Evolutionary conservation across 2,329 filamentous ascomycete species (phyloP).

Genomic region (Fonsecaea pugnacius): DNA sequence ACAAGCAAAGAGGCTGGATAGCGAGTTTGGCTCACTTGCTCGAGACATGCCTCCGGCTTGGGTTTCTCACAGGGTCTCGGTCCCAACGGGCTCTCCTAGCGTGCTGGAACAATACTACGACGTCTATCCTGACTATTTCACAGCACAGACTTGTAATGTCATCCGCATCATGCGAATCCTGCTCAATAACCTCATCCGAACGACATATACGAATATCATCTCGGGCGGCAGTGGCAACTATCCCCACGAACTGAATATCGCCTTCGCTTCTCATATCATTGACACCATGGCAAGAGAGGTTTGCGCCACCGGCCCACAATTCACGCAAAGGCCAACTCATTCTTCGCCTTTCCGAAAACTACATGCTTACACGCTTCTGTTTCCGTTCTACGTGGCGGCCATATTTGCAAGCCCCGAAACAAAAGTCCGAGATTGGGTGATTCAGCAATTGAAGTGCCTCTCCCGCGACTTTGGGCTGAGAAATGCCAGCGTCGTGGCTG

Average conservation of each 20-base stretch:
- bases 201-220: slow-evolving; percentile 10
- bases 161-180: slow-evolving; percentile 41
- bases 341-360: slow-evolving; percentile 21
- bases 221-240: background rate
- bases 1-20: slow-evolving; percentile 38
- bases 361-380: slow-evolving; percentile 36
- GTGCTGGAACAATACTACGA: slow-evolving; percentile 39
- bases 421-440: slow-evolving; percentile 31
- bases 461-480: slow-evolving; percentile 24
- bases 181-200: slow-evolving; percentile 39
- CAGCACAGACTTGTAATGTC: slow-evolving; percentile 43
- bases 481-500: slow-evolving; percentile 31
- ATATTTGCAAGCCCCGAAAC: slow-evolving; percentile 26
- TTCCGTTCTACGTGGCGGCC: slow-evolving; percentile 37
- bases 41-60: slow-evolving; percentile 26
- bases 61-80: slow-evolving; percentile 21
- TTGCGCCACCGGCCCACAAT: slow-evolving; percentile 42
- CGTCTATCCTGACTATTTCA: slow-evolving; percentile 39
- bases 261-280: slow-evolving; percentile 34
- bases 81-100: slow-evolving; percentile 18
- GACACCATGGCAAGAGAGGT: slow-evolving; percentile 40
- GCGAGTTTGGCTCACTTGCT: slow-evolving; percentile 36
- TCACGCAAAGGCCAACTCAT: slow-evolving; percentile 24
- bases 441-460: slow-evolving; percentile 32
- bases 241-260: background rate